Evolutionary conservation across 176 grass and related monocot genomes (phyloP).

Genomic region (Poa annua): DNA sequence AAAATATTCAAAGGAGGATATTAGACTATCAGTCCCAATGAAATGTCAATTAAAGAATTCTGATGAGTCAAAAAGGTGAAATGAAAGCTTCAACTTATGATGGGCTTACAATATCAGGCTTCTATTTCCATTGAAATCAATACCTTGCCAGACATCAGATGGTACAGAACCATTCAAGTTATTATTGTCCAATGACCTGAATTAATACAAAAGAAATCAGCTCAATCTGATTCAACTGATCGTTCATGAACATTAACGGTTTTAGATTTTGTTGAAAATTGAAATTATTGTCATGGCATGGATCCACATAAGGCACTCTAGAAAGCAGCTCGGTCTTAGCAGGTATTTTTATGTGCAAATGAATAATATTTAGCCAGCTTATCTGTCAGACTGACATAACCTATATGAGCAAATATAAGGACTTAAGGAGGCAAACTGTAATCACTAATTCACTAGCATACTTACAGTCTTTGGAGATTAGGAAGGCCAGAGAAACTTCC

Average conservation of each 20-base stretch:
- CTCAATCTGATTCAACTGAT: conserved; percentile 13
- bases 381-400: not conserved
- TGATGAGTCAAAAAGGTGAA: not conserved
- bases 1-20: conserved; percentile 39
- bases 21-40: conserved; percentile 13
- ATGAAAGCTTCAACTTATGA: not conserved
- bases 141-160: conserved; percentile 65
- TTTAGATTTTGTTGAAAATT: conserved; percentile 13
- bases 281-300: not conserved
- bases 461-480: conserved; percentile 74
- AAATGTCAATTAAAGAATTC: not conserved
- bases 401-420: conserved; percentile 15
- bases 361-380: not conserved
- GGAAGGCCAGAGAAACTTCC: conserved; percentile 60
- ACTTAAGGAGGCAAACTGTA: conserved; percentile 14
- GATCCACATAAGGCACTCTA: not conserved
- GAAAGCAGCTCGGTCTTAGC: not conserved
- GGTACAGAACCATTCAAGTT: conserved; percentile 62
- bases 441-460: not conserved
- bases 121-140: conserved; percentile 62
- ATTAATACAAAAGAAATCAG: conserved; percentile 20
- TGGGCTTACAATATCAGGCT: conserved; percentile 60
- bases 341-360: not conserved
- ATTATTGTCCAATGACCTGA: conserved; percentile 73
- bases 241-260: conserved; percentile 26